Evolutionary conservation across 2,329 filamentous ascomycete species (phyloP).

Genomic region (Botrytis byssoidea): DNA sequence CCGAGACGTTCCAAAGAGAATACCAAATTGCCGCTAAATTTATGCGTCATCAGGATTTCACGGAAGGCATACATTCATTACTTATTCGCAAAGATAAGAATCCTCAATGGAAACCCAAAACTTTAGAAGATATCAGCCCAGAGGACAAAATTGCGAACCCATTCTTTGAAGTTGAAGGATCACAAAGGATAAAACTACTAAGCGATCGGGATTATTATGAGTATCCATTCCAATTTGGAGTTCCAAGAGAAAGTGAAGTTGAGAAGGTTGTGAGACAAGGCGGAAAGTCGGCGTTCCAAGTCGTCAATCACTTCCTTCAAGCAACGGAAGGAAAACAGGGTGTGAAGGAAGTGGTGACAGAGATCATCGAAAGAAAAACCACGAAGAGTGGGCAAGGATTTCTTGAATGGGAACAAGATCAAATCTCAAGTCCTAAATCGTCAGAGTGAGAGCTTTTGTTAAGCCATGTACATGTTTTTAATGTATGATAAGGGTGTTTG

Average conservation of each 20-base stretch:
- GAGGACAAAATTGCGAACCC: slow-evolving; percentile 55
- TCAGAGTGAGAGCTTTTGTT: not conserved
- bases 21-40: slow-evolving; percentile 81
- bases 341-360: slow-evolving; percentile 63
- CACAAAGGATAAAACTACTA: slow-evolving; percentile 57
- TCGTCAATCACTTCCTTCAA: slow-evolving; percentile 62
- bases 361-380: slow-evolving; percentile 57
- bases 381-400: slow-evolving; percentile 35
- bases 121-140: slow-evolving; percentile 63
- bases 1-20: slow-evolving; percentile 81
- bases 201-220: slow-evolving; percentile 61
- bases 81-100: slow-evolving; percentile 54
- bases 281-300: slow-evolving; percentile 50
- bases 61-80: slow-evolving; percentile 81
- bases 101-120: slow-evolving; percentile 69
- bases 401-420: slow-evolving; percentile 31
- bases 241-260: slow-evolving; percentile 70
- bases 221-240: slow-evolving; percentile 68
- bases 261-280: slow-evolving; percentile 45
- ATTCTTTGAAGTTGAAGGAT: slow-evolving; percentile 63
- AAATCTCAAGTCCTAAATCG: not conserved
- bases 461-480: slow-evolving; percentile 17
- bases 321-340: slow-evolving; percentile 65
- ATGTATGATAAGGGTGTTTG: slow-evolving; percentile 22
- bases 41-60: slow-evolving; percentile 90